A percentile compares a stretch with the other conserved stretches of the same genome.
Conservation (phyloP, 768 basidiomycete genomes). For the Leccinellum albellum region DNA sequence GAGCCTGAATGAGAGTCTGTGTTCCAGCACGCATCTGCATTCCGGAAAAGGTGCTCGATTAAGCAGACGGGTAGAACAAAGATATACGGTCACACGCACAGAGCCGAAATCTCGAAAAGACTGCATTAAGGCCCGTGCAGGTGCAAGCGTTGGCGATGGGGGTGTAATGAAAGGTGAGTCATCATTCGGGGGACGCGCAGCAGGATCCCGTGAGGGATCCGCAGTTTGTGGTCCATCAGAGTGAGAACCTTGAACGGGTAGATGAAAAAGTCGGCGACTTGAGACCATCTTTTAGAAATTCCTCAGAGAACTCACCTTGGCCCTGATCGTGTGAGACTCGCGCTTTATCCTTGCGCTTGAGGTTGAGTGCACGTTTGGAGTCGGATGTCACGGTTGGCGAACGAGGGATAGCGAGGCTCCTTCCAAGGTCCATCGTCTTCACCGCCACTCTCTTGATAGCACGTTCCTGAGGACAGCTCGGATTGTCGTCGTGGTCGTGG, state of each 20-base stretch:
- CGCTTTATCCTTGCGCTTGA: conserved; percentile 48
- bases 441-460: conserved; percentile 54
- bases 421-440: conserved; percentile 62
- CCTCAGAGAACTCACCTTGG: conserved; percentile 29
- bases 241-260: conserved; percentile 15
- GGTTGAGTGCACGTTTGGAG: conserved; percentile 53
- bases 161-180: conserved; percentile 72
- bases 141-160: conserved; percentile 54
- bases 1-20: conserved; percentile 83
- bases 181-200: conserved; percentile 30
- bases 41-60: conserved; percentile 3
- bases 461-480: conserved; percentile 38
- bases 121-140: conserved; percentile 43
- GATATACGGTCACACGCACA: conserved; percentile 39
- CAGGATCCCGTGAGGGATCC: conserved; percentile 6
- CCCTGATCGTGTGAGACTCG: conserved; percentile 20
- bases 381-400: conserved; percentile 30
- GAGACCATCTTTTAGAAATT: conserved; percentile 9
- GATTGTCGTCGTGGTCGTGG: conserved; percentile 27
- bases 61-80: background rate
- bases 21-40: conserved; percentile 81
- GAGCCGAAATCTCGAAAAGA: conserved; percentile 69
- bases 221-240: conserved; percentile 8
- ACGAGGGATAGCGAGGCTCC: conserved; percentile 45
- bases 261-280: conserved; percentile 8